Evolutionary conservation across 1,284 basidiomycete genomes (phyloP).

Genomic region (Exsudoporus floridanus): DNA sequence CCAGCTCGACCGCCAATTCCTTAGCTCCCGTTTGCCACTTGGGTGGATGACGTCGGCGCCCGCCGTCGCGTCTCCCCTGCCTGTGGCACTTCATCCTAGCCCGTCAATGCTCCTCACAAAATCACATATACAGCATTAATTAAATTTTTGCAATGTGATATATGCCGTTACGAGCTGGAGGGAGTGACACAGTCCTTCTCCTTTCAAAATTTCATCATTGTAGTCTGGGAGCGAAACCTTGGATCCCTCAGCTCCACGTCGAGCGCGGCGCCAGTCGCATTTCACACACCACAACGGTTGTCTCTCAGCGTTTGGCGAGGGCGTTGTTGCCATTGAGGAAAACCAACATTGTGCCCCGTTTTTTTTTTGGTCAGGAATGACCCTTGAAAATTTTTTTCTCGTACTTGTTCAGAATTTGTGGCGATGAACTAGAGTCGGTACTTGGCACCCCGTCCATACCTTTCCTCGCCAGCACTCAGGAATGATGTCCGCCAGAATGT

Average conservation of each 20-base stretch:
- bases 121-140: neutral
- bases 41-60: neutral
- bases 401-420: neutral
- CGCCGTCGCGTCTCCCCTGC: neutral
- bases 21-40: conserved; percentile 2
- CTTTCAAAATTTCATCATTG: no score
- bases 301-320: neutral
- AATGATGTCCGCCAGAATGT: neutral
- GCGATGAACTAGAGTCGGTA: neutral
- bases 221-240: conserved; percentile 1
- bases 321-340: neutral
- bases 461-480: neutral
- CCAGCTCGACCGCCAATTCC: conserved; percentile 2
- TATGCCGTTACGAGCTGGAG: conserved; percentile 3
- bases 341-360: neutral
- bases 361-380: neutral
- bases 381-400: conserved; percentile 1
- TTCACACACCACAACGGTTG: neutral
- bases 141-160: neutral
- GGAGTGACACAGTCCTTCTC: neutral
- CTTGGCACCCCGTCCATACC: neutral
- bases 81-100: neutral
- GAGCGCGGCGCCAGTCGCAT: neutral
- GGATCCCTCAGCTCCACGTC: neutral
- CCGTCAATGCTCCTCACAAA: neutral